Percentiles rank a stretch among this genome's conserved stretches.
Conservation (phyloP, 352 stramenopile species). For the Pythium coloratum region DNA sequence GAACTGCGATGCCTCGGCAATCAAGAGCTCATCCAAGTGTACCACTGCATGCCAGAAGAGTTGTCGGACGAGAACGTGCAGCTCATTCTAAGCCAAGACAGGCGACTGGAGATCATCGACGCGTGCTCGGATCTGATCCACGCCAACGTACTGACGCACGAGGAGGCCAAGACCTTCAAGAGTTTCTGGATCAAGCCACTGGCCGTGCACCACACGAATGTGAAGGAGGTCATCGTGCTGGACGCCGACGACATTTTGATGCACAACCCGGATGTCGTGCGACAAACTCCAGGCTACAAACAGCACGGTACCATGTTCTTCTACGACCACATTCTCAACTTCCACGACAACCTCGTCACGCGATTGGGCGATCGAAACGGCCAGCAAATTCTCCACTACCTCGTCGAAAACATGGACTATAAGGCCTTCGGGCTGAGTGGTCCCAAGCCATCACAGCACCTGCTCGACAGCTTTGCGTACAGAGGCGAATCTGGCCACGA, state of each 20-base stretch:
- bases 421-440: slow-evolving; percentile 32
- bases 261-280: slow-evolving; percentile 38
- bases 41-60: slow-evolving; percentile 43
- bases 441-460: slow-evolving; percentile 13
- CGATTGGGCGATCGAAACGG: not conserved
- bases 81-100: slow-evolving; percentile 48
- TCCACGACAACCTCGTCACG: slow-evolving; percentile 28
- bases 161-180: slow-evolving; percentile 34
- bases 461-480: slow-evolving; percentile 39
- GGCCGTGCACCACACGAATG: slow-evolving; percentile 45
- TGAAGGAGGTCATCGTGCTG: slow-evolving; percentile 49
- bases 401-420: slow-evolving; percentile 52
- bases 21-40: slow-evolving; percentile 42
- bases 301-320: slow-evolving; percentile 59
- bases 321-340: slow-evolving; percentile 47
- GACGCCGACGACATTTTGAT: slow-evolving; percentile 57
- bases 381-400: slow-evolving; percentile 33
- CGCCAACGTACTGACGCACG: slow-evolving; percentile 7
- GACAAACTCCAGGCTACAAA: slow-evolving; percentile 35
- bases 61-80: slow-evolving; percentile 34
- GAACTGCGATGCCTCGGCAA: slow-evolving; percentile 51
- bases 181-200: slow-evolving; percentile 69
- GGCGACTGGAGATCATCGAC: slow-evolving; percentile 58
- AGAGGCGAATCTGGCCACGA: slow-evolving; percentile 39
- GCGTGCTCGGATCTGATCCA: slow-evolving; percentile 46